Base-by-base conservation (phyloP, 805 yeast genomes). In the Candida taoyuanica region DNA sequence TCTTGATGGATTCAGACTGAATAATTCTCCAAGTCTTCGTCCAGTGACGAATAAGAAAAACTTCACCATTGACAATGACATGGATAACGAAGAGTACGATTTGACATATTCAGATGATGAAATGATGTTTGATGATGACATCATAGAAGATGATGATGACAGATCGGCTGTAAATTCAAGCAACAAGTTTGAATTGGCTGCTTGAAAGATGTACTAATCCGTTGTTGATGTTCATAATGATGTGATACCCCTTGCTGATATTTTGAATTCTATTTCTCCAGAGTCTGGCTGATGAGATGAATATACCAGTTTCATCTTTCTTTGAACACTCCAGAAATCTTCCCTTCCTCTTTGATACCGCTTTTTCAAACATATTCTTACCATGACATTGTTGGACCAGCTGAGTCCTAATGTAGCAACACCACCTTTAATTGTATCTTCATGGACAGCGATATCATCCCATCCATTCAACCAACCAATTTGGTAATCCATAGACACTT, bases 391-490 rank as follows among this genome's bases (percentile, higher is more conserved):
- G 37, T 71, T 73, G 9, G 74, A 65, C 82, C 85, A 76, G 8
- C 65, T 50, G 3, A 71, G 42, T 0, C 85, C 85, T 31, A 78
- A 55, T 14, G 78, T 72, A 3, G 85, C 81, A 1, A 73, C 58
- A 21, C 62, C 63, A 1, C 60, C 52, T 19, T 29, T 43, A 13
- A 29, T 33, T 20, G 28, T 17, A 25, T 34, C 45, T 4, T 36
- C 41, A 30, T 44, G 48, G 9, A 39, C 39, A 31, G 64, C 67
- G 21, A 37, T 34, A 23, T 46, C 49, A 44, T 75, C 78, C 95
- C 95, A 87, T 1, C 95, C 96, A 16, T 77, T 70, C 31, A 76
- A 63, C 73, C 82, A 77, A 6, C 89, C 85, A 15, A 78, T 50
- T 53, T 87, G 95, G 52, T 78, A 75, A 39, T 81, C 83, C 34